Evolutionary conservation across 441 rosid genomes (phyloP).

Genomic region (Theobroma grandiflorum): DNA sequence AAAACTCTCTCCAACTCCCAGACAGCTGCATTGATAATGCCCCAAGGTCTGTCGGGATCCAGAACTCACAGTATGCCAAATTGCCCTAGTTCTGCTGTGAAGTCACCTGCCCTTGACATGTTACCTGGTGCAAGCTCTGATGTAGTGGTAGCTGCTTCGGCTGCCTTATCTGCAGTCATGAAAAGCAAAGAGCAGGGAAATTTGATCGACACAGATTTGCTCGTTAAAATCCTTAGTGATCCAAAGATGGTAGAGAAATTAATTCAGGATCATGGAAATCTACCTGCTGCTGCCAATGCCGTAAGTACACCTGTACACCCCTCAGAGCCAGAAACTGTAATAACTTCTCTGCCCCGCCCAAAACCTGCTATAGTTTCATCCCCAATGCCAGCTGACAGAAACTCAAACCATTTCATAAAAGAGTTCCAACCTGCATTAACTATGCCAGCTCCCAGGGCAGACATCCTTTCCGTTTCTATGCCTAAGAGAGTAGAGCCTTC

Average conservation of each 20-base stretch:
- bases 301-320: conserved; percentile 18
- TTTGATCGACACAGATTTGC: conserved; percentile 64
- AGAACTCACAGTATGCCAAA: conserved; percentile 18
- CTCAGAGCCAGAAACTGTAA: conserved; percentile 19
- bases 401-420: conserved; percentile 19
- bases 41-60: conserved; percentile 25
- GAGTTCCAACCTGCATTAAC: conserved; percentile 31
- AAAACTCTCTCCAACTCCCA: conserved; percentile 5
- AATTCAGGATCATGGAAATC: conserved; percentile 32
- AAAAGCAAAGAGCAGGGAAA: conserved; percentile 48
- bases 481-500: conserved; percentile 35
- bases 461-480: conserved; percentile 25
- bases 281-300: conserved; percentile 13
- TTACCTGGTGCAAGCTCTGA: conserved; percentile 39
- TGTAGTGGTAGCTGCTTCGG: conserved; percentile 46
- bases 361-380: conserved; percentile 19
- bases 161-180: conserved; percentile 46
- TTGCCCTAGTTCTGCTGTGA: neutral
- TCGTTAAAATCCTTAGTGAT: conserved; percentile 60
- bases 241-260: conserved; percentile 57
- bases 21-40: conserved; percentile 14
- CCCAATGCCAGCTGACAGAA: conserved; percentile 16
- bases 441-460: conserved; percentile 26
- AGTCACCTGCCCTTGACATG: conserved; percentile 11
- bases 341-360: conserved; percentile 19